Conservation (phyloP, 768 basidiomycete genomes). For the Xerocomellus dryophilus region DNA sequence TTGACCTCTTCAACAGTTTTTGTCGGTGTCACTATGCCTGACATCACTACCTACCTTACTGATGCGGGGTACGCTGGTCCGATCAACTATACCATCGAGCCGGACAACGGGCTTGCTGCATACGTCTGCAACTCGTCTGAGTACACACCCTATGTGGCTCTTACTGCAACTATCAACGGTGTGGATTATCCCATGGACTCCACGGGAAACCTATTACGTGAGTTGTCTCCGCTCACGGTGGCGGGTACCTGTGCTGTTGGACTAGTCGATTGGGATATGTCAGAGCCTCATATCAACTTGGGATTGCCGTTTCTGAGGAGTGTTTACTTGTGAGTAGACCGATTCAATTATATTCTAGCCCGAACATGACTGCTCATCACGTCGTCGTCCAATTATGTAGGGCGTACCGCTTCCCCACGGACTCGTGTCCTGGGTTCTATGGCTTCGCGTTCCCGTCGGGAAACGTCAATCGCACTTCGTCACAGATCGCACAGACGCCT, state of each 20-base stretch:
- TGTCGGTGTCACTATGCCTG: constrained; percentile 3
- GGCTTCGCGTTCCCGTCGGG: constrained; percentile 29
- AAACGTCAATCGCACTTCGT: constrained; percentile 18
- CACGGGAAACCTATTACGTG: constrained; percentile 15
- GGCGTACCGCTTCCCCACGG: constrained; percentile 30
- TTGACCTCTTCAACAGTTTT: constrained; percentile 1
- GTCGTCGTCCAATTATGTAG: constrained; percentile 5
- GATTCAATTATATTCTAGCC: background rate
- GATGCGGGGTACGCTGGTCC: constrained; percentile 13
- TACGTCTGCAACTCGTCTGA: constrained; percentile 21
- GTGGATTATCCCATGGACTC: constrained; percentile 28
- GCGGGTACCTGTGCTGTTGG: constrained; percentile 16
- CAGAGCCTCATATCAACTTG: constrained; percentile 1
- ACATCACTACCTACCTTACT: constrained; percentile 3
- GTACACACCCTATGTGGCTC: constrained; percentile 14
- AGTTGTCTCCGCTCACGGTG: background rate
- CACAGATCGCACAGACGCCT: constrained; percentile 22
- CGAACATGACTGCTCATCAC: background rate
- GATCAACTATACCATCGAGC: constrained; percentile 9
- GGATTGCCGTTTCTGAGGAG: constrained; percentile 19
- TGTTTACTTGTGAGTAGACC: constrained; percentile 14
- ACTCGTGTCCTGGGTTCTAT: constrained; percentile 26
- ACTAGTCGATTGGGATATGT: background rate
- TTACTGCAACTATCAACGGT: constrained; percentile 25
- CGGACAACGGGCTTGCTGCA: background rate